Evolutionary conservation across 2,329 filamentous ascomycete genomes (phyloP).

Genomic region (Ascochyta clinopodiicola): DNA sequence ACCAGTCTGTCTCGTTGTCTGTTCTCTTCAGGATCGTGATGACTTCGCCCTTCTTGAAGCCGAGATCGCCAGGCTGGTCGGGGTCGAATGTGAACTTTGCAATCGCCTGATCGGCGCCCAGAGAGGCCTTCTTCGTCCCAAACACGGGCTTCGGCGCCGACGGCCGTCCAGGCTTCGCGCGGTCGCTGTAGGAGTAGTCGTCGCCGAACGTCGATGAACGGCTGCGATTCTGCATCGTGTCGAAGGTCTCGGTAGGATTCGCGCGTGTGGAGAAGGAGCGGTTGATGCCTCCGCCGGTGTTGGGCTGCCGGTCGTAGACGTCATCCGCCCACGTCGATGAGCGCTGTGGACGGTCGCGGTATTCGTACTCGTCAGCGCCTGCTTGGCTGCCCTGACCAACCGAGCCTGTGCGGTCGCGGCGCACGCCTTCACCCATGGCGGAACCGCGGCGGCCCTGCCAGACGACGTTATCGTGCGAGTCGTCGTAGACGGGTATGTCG

Average conservation of each 20-base stretch:
- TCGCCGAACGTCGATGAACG: conserved; percentile 53
- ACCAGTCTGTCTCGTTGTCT: conserved; percentile 94
- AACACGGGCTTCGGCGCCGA: conserved; percentile 91
- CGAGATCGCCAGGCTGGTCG: conserved; percentile 88
- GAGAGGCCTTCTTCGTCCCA: conserved; percentile 54
- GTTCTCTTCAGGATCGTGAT: conserved; percentile 96
- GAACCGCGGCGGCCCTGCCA: conserved; percentile 79
- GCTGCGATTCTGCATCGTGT: conserved; percentile 48
- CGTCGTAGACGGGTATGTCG: conserved; percentile 87
- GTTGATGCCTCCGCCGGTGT: conserved; percentile 48
- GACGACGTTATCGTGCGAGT: conserved; percentile 79
- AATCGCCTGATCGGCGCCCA: conserved; percentile 77
- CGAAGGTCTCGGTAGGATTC: conserved; percentile 59
- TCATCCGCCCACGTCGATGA: conserved; percentile 79
- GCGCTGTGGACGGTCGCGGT: conserved; percentile 65
- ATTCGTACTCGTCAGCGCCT: conserved; percentile 54
- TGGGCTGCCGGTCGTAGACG: conserved; percentile 67
- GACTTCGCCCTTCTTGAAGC: conserved; percentile 96
- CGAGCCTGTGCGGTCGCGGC: conserved; percentile 56
- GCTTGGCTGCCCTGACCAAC: conserved; percentile 39
- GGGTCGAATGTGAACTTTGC: conserved; percentile 94
- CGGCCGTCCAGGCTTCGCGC: conserved; percentile 73
- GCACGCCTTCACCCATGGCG: conserved; percentile 71
- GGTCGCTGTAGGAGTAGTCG: conserved; percentile 63
- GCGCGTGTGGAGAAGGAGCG: conserved; percentile 59